Conservation (phyloP, 805 yeast species). For the Starmerella apicola region DNA sequence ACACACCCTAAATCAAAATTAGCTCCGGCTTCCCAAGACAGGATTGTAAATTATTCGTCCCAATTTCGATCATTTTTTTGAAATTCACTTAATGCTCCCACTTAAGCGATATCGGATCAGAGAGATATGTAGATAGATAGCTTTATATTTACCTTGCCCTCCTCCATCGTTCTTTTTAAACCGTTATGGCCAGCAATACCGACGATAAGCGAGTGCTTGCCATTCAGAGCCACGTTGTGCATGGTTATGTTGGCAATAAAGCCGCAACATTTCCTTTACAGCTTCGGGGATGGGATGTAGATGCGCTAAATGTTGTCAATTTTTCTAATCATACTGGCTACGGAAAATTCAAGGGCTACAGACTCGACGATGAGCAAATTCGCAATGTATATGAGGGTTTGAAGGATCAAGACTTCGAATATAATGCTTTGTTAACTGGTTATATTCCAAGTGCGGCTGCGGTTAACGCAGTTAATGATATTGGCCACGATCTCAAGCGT, state of each 20-base stretch:
- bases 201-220: slow-evolving; percentile 32
- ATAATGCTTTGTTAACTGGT: slow-evolving; percentile 65
- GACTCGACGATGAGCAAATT: slow-evolving; percentile 36
- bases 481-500: slow-evolving; percentile 29
- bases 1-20: too few species aligned
- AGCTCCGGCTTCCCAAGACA: too few species aligned
- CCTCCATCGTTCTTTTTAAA: too few species aligned
- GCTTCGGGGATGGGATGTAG: slow-evolving; percentile 83
- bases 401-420: slow-evolving; percentile 35
- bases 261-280: slow-evolving; percentile 89
- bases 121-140: too few species aligned
- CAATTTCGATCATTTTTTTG: too few species aligned
- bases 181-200: background rate
- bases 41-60: too few species aligned
- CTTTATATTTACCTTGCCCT: too few species aligned
- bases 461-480: slow-evolving; percentile 37
- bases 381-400: slow-evolving; percentile 45
- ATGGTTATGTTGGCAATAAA: slow-evolving; percentile 88
- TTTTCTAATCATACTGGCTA: slow-evolving; percentile 90
- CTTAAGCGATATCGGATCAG: too few species aligned
- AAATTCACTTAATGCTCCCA: too few species aligned
- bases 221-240: slow-evolving; percentile 83
- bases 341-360: slow-evolving; percentile 50
- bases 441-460: slow-evolving; percentile 57
- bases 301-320: slow-evolving; percentile 75